Evolutionary conservation across 768 basidiomycete genomes (phyloP).

Genomic region (Cystofilobasidium macerans): DNA sequence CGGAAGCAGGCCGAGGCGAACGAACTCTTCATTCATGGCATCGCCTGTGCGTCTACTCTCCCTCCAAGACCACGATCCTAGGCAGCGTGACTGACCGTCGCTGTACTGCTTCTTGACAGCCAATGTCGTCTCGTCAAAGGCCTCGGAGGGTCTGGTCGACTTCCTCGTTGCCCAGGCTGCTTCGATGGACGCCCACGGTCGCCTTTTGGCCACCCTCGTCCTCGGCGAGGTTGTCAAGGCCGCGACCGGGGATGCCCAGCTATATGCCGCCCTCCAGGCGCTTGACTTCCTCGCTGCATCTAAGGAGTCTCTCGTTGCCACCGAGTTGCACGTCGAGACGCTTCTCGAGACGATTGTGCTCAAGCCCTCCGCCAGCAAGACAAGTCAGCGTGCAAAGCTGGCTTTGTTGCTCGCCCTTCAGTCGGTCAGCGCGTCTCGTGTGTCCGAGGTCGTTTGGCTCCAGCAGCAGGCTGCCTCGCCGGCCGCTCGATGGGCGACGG

Average conservation of each 20-base stretch:
- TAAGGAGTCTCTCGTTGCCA: constrained; percentile 10
- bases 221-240: constrained; percentile 51
- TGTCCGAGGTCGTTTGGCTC: constrained; percentile 26
- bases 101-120: constrained; percentile 41
- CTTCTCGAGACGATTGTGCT: constrained; percentile 29
- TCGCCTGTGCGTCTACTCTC: constrained; percentile 49
- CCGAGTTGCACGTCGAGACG: constrained; percentile 1
- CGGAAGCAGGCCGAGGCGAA: constrained; percentile 43
- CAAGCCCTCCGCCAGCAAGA: constrained; percentile 28
- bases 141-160: constrained; percentile 43
- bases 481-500: constrained; percentile 43
- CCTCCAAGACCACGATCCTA: not conserved
- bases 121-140: constrained; percentile 51
- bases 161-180: constrained; percentile 48
- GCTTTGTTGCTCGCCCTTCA: constrained; percentile 30
- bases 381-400: constrained; percentile 27
- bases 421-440: constrained; percentile 27
- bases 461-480: constrained; percentile 8
- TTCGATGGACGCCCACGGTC: constrained; percentile 46
- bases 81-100: not conserved
- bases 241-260: constrained; percentile 44
- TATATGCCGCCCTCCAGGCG: constrained; percentile 25
- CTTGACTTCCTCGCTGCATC: constrained; percentile 23
- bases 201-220: constrained; percentile 53
- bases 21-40: constrained; percentile 47